Evolutionary conservation across 2,329 filamentous ascomycete species (phyloP).

Genomic region (Penicillium concentricum): DNA sequence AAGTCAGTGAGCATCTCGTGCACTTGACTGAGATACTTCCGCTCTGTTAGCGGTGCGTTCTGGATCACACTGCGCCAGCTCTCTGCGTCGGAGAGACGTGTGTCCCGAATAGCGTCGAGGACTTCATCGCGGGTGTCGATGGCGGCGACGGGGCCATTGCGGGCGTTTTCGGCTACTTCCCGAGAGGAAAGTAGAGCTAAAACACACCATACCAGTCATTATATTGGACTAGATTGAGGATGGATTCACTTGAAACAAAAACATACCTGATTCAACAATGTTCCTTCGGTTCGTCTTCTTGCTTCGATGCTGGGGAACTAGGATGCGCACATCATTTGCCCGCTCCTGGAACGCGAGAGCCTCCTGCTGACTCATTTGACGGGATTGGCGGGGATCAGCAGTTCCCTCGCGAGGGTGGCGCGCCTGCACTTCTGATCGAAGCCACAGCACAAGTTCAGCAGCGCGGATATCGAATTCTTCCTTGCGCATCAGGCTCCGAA

Average conservation of each 20-base stretch:
- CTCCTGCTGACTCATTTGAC: constrained; percentile 45
- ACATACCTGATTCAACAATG: constrained; percentile 77
- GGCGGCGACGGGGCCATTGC: constrained; percentile 77
- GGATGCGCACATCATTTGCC: constrained; percentile 77
- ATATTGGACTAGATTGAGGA: not conserved
- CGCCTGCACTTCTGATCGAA: constrained; percentile 79
- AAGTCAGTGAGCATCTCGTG: constrained; percentile 70
- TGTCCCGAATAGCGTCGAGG: constrained; percentile 72
- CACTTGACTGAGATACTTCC: constrained; percentile 78
- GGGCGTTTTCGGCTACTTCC: constrained; percentile 67
- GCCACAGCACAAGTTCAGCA: constrained; percentile 72
- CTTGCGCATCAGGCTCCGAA: constrained; percentile 74
- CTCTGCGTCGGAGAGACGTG: constrained; percentile 74
- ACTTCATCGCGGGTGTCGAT: constrained; percentile 85
- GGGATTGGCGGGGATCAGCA: constrained; percentile 44
- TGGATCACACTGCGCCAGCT: constrained; percentile 82
- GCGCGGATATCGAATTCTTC: constrained; percentile 77
- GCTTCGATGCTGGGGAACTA: constrained; percentile 75
- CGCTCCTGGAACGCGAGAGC: constrained; percentile 40
- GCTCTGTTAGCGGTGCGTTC: constrained; percentile 70
- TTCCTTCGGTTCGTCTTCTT: constrained; percentile 89
- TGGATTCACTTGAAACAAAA: constrained; percentile 36
- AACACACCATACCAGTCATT: constrained; percentile 14
- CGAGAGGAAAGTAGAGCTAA: constrained; percentile 55
- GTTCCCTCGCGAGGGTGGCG: constrained; percentile 62